Percentiles rank a stretch among this genome's conserved stretches.
Conservation (phyloP, 352 stramenopile genomes). For the Globisporangium barbulae region DNA sequence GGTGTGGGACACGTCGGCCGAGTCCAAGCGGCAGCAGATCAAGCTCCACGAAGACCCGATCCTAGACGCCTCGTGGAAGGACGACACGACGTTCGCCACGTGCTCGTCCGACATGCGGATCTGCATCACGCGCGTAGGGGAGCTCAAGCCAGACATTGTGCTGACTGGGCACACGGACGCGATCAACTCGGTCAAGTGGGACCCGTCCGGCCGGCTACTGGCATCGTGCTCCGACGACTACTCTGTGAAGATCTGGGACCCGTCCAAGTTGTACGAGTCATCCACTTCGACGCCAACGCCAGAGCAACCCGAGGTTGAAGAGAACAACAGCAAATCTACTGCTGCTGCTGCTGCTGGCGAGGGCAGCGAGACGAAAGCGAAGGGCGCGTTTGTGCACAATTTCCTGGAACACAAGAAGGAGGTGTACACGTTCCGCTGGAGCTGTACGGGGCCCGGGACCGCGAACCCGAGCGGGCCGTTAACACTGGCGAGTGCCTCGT, state of each 20-base stretch:
- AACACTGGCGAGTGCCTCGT: constrained; percentile 93
- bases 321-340: constrained; percentile 23
- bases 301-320: constrained; percentile 29
- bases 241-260: constrained; percentile 97
- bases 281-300: constrained; percentile 9
- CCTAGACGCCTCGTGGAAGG: constrained; percentile 92
- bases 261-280: constrained; percentile 25
- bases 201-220: constrained; percentile 90
- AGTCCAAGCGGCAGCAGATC: constrained; percentile 93
- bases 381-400: constrained; percentile 63
- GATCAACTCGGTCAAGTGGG: constrained; percentile 99
- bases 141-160: constrained; percentile 68
- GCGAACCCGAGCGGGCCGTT: constrained; percentile 59
- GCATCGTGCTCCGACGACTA: constrained; percentile 98
- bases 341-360: constrained; percentile 6
- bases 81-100: constrained; percentile 92
- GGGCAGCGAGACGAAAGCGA: constrained; percentile 21
- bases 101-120: constrained; percentile 94
- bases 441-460: constrained; percentile 72
- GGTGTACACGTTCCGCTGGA: constrained; percentile 94
- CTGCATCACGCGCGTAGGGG: constrained; percentile 88
- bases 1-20: constrained; percentile 78
- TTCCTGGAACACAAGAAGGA: constrained; percentile 92
- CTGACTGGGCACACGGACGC: constrained; percentile 94
- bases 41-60: constrained; percentile 91